These are phyloP conservation scores for Cyclotella distinguenda DNA, from an alignment of 108 stramenopile species.

Conservation along the genomic window DNA sequence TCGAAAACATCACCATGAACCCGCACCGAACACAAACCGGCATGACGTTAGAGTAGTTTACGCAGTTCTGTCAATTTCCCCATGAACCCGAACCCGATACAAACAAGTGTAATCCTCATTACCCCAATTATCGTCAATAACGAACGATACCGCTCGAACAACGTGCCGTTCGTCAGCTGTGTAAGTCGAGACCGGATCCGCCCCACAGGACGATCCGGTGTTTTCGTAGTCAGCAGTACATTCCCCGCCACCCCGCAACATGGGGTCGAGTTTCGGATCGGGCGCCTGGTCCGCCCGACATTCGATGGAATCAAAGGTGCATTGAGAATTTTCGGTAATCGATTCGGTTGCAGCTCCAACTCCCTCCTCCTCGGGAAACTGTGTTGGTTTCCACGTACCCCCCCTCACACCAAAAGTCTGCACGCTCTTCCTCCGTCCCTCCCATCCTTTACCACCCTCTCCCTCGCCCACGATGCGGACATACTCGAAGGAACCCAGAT, in stretches of 20 bases:
- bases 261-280: conserved; percentile 10
- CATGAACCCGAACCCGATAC: conserved; percentile 79
- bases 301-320: conserved; percentile 7
- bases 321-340: not conserved
- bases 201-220: conserved; percentile 23
- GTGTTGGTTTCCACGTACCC: conserved; percentile 12
- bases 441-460: conserved; percentile 21
- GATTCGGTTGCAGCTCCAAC: not conserved
- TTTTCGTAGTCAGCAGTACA: conserved; percentile 35
- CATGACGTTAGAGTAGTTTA: no score
- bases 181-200: not conserved
- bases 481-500: conserved; percentile 54
- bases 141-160: conserved; percentile 51
- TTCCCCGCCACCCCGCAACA: conserved; percentile 24
- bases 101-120: conserved; percentile 75
- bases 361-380: not conserved
- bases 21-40: no score
- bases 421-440: conserved; percentile 21
- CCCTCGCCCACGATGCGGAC: conserved; percentile 36
- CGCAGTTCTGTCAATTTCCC: conserved; percentile 34
- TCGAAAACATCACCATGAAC: no score
- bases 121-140: conserved; percentile 76
- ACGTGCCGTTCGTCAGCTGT: conserved; percentile 22
- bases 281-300: not conserved
- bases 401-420: conserved; percentile 43